Evolutionary conservation across 169 alveolate genomes (phyloP), one percentile per base, ranked within the genome.

Genomic region (Plasmodium gaboni): DNA sequence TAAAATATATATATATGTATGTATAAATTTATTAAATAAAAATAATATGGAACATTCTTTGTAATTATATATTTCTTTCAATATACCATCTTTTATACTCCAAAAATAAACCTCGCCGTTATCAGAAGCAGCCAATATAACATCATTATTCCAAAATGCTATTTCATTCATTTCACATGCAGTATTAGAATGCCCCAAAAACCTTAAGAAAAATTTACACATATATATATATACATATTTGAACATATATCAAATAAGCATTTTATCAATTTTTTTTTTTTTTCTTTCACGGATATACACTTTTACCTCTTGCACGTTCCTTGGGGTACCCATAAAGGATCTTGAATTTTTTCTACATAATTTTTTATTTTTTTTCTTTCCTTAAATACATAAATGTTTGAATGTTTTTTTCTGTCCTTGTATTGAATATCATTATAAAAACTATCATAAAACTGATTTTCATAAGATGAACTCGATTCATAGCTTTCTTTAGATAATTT

Each of bases 161-260:
- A 87, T 89, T 46, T 92, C 95, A 9, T 87, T 89, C 32, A 92
- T 92, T 46, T 92, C 95, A 3, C 92, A 78, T 1, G 89, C 92
- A 44, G 71, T 86, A 72, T 88, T 92, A 67, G 93, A 87, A 73
- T 92, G 95, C 0, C 95, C 95, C 12, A 70, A 69, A 48, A 92
- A 70, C 15, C 93, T 88, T 48, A 19, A 17, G 10, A 53, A n/a
- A 67, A 38, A 17, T 26, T 44, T 10, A 55, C 57, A 28, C 19
- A 63, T n/a, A 42, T 32, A 32, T n/a, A 46, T 48, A 46, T 22
- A 46, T 8, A 17, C 17, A 32, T 4, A 57, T 12, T 53, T 61
- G 53, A 19, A 60, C 26, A 60, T n/a, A 15, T 4, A 15, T 12
- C 7, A 60, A 17, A 60, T 38, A 19, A 60, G 17, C 44, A 32